These are phyloP conservation scores for Gnomoniopsis smithogilvyi DNA, from an alignment of 2,329 filamentous ascomycete genomes.

Conservation along the genomic window DNA sequence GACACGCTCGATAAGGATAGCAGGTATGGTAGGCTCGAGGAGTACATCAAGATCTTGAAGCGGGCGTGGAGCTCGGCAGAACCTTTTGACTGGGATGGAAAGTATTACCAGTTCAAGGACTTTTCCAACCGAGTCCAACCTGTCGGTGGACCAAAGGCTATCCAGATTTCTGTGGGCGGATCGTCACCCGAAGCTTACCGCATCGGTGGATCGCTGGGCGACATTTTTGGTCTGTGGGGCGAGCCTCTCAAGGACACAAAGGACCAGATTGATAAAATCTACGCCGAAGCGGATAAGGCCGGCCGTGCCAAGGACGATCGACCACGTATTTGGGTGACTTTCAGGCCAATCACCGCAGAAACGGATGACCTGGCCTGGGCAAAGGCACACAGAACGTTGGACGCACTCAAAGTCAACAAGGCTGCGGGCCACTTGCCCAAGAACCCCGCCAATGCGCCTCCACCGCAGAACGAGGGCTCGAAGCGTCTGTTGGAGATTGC, in stretches of 20 bases:
- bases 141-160: conserved; percentile 41
- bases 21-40: conserved; percentile 56
- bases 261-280: conserved; percentile 59
- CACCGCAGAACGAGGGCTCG: conserved; percentile 56
- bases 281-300: conserved; percentile 55
- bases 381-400: conserved; percentile 56
- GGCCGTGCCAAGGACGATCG: conserved; percentile 45
- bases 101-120: conserved; percentile 57
- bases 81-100: conserved; percentile 59
- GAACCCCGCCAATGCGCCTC: conserved; percentile 29
- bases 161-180: conserved; percentile 57
- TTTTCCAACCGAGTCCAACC: conserved; percentile 54
- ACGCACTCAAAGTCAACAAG: conserved; percentile 42
- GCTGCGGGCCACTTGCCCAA: conserved; percentile 23
- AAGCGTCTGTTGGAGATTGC: conserved; percentile 58
- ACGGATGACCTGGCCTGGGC: conserved; percentile 61
- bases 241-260: conserved; percentile 62
- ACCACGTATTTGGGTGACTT: conserved; percentile 62
- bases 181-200: conserved; percentile 58
- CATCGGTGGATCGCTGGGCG: conserved; percentile 53
- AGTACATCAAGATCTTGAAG: conserved; percentile 59
- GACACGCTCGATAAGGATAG: conserved; percentile 57
- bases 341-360: conserved; percentile 58
- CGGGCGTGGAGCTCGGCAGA: conserved; percentile 55
- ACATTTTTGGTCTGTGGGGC: conserved; percentile 64